Percentiles rank a stretch among this genome's conserved stretches.
These are phyloP conservation scores for Lepiota venenata DNA, from an alignment of 768 basidiomycete species.

Conservation along the genomic window DNA sequence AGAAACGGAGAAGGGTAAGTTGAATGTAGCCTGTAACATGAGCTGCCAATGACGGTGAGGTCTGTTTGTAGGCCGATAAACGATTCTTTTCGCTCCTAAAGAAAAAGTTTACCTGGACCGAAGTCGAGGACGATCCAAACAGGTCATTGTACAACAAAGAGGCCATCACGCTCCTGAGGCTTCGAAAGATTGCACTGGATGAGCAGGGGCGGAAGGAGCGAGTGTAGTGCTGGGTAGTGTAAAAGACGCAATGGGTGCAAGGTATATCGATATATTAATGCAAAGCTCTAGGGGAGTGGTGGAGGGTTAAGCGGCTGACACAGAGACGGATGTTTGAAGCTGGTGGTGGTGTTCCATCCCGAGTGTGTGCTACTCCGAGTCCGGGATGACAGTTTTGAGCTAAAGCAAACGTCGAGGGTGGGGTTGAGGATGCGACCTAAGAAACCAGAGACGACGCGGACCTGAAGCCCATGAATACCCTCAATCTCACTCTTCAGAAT, in stretches of 20 bases:
- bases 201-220: background rate
- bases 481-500: conserved; percentile 86
- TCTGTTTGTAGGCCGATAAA: conserved; percentile 67
- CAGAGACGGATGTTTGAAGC: too few relatives aligned
- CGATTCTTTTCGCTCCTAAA: conserved; percentile 80
- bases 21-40: background rate
- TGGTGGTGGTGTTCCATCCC: too few relatives aligned
- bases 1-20: conserved; percentile 83
- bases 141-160: conserved; percentile 57
- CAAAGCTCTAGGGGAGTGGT: background rate
- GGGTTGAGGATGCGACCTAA: background rate
- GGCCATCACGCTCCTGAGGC: conserved; percentile 59
- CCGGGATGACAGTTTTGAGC: conserved; percentile 24
- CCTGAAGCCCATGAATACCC: conserved; percentile 93
- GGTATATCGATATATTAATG: too few relatives aligned
- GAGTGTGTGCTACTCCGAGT: background rate
- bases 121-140: conserved; percentile 67
- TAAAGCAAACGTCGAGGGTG: conserved; percentile 3
- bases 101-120: conserved; percentile 72
- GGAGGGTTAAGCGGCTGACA: background rate
- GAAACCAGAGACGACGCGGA: conserved; percentile 29
- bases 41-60: background rate
- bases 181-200: conserved; percentile 30
- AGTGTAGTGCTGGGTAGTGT: background rate
- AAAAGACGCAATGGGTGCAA: too few relatives aligned